Evolutionary conservation across 495 filamentous ascomycete species (phyloP), one percentile per base, ranked within the genome.

Genomic region (Neohortaea acidophila): DNA sequence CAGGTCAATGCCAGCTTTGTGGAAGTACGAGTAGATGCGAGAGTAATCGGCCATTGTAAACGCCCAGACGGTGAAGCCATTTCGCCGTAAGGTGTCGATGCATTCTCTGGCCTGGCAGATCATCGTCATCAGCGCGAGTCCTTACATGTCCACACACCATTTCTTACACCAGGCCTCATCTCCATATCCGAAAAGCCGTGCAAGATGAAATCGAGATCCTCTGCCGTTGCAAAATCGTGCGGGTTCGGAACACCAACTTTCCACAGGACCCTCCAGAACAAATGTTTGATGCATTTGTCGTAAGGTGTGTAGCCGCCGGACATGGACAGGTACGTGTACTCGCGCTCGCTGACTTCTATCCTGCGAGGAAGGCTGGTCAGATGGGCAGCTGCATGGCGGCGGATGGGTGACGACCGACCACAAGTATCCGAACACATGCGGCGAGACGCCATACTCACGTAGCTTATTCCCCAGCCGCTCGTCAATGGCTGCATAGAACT

Each of bases 31-130:
- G 3, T 6, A 6, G 8, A 34, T 20, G 3, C 10, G 8, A 7
- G 19, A 4, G 6, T 8, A 21, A 13, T 34, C 17, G 17, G 11
- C 32, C 32, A 34, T 34, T 5, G 32, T 34, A 20, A 34, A 15
- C 4, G 17, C 32, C 32, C 32, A 34, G 32, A 34, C 32, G 8
- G 32, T 34, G 19, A 34, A 34, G 13, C 32, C 32, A 19, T 15
- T 20, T 20, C 21, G 7, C 5, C 32, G 32, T 7, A 34, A 20
- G 17, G 19, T 34, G 17, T 19, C 3, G 3, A 34, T 13, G 32
- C 32, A 34, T 21, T 34, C 32, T 4, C 7, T 20, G 7, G 32
- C 32, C 4, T 20, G 17, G 11, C 3, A 6, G 8, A 15, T 19
- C 32, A 34, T 34, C 32, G 8, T 7, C 32, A 34, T 20, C n/a